A percentile compares a stretch with the other conserved stretches of the same genome.
Conservation (phyloP, 2,329 filamentous ascomycete genomes). For the Arthrocladium fulminans region DNA sequence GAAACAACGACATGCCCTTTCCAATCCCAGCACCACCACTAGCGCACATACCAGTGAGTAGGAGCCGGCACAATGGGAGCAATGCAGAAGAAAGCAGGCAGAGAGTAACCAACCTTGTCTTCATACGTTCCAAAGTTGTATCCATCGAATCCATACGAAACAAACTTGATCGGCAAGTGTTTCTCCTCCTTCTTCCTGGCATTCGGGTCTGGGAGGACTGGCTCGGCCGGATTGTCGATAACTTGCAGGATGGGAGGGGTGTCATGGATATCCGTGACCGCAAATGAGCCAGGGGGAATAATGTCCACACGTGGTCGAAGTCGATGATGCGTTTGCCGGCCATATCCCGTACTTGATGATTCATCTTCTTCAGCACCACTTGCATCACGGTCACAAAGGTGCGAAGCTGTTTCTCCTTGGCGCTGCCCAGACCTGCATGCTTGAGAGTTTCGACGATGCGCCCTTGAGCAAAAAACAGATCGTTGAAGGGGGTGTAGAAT, state of each 20-base stretch:
- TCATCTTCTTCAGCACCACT: constrained; percentile 5
- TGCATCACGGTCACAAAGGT: constrained; percentile 7
- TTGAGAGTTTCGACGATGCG: constrained; percentile 4
- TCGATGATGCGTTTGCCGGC: constrained; percentile 7
- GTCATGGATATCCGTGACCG: neutral
- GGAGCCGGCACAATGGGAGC: too few relatives aligned
- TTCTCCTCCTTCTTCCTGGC: constrained; percentile 6
- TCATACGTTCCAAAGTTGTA: constrained; percentile 4
- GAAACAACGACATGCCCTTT: neutral
- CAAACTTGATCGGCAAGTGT: neutral
- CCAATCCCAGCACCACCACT: neutral
- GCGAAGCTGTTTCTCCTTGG: constrained; percentile 7
- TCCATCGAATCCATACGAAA: constrained; percentile 7
- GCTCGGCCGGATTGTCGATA: neutral
- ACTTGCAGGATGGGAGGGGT: constrained; percentile 2
- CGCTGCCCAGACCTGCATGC: constrained; percentile 1
- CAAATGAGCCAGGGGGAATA: constrained; percentile 7
- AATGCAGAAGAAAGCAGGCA: too few relatives aligned
- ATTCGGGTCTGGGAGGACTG: neutral
- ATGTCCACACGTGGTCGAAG: constrained; percentile 6
- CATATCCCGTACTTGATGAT: constrained; percentile 4
- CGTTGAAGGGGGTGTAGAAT: constrained; percentile 3
- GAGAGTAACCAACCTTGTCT: neutral
- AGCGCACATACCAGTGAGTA: too few relatives aligned
- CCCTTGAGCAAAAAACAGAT: constrained; percentile 6